A percentile compares a stretch with the other conserved stretches of the same genome.
Evolutionary conservation across 495 filamentous ascomycete genomes (phyloP).

Genomic region (Neurospora cerealis): DNA sequence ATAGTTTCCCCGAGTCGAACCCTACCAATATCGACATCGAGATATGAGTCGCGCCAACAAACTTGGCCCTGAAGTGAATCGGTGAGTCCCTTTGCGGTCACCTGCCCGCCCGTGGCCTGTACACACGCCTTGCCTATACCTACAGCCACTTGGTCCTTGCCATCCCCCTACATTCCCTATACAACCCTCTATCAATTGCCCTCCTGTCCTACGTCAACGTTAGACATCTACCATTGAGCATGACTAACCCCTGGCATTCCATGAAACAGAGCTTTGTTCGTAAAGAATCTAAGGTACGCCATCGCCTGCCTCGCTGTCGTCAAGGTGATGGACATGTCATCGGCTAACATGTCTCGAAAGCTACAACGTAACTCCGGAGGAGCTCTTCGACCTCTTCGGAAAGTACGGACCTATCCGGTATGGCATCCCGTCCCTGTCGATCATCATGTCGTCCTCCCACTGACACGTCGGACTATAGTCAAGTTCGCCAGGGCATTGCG

Average conservation of each 20-base stretch:
- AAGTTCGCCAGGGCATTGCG: slow-evolving; percentile 97
- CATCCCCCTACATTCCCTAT: not conserved
- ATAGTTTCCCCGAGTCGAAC: slow-evolving; percentile 13
- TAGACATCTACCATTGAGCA: not conserved
- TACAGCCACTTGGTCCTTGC: slow-evolving; percentile 1
- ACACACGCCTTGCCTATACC: not conserved
- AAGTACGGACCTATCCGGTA: slow-evolving; percentile 93
- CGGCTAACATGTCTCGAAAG: slow-evolving; percentile 33
- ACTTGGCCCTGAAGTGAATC: slow-evolving; percentile 93
- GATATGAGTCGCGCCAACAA: slow-evolving; percentile 76
- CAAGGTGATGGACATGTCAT: not conserved
- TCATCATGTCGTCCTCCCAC: slow-evolving; percentile 5
- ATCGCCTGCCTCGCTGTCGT: not conserved
- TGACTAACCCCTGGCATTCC: slow-evolving; percentile 25
- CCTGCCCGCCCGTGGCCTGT: not conserved
- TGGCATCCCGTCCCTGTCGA: slow-evolving; percentile 13
- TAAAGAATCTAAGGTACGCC: slow-evolving; percentile 90
- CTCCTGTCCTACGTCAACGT: not conserved
- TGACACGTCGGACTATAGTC: slow-evolving; percentile 46
- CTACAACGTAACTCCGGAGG: slow-evolving; percentile 92
- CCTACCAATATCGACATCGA: slow-evolving; percentile 30
- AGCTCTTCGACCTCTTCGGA: slow-evolving; percentile 89
- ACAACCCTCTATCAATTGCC: slow-evolving; percentile 3
- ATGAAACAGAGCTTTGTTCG: slow-evolving; percentile 75
- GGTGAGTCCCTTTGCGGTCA: slow-evolving; percentile 43